A percentile compares a stretch with the other conserved stretches of the same genome.
phyloP scores from a whole-genome alignment of 1,139 yeast genomes.

The Hyphopichia fennica region DNA sequence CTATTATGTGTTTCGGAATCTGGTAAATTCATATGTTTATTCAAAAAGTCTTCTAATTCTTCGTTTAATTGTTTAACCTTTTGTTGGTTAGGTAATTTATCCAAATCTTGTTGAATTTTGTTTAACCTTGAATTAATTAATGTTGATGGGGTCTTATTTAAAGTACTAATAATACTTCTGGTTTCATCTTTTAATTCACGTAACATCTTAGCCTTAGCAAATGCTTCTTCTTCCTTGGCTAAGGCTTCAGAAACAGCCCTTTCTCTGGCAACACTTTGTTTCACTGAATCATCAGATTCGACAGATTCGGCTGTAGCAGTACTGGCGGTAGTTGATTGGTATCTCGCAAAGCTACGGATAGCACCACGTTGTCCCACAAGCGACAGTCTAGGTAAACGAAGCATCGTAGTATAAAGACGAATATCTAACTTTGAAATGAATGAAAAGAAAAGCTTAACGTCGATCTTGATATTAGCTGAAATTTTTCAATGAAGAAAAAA shows the following conservation, averaged over 20 bases:
- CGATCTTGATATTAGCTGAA: not conserved
- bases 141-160: slow-evolving; percentile 36
- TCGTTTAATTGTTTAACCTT: slow-evolving; percentile 44
- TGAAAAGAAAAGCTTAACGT: not conserved
- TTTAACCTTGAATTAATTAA: slow-evolving; percentile 30
- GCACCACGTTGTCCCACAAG: not conserved
- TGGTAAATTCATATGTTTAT: slow-evolving; percentile 36
- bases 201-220: slow-evolving; percentile 35
- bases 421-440: too few species aligned
- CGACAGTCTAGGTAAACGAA: not conserved
- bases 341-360: not conserved
- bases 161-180: slow-evolving; percentile 26
- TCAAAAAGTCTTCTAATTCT: slow-evolving; percentile 43
- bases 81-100: slow-evolving; percentile 22
- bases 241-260: slow-evolving; percentile 45
- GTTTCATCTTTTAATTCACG: slow-evolving; percentile 36
- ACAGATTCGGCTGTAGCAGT: not conserved
- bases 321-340: slow-evolving; percentile 5
- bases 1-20: slow-evolving; percentile 26
- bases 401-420: not conserved
- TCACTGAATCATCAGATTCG: slow-evolving; percentile 4
- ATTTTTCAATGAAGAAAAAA: slow-evolving; percentile 1
- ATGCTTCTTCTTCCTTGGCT: slow-evolving; percentile 45
- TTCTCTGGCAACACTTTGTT: slow-evolving; percentile 38
- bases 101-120: slow-evolving; percentile 32